phyloP scores from a whole-genome alignment of 495 filamentous ascomycete genomes.

The Bacidia gigantensis region DNA sequence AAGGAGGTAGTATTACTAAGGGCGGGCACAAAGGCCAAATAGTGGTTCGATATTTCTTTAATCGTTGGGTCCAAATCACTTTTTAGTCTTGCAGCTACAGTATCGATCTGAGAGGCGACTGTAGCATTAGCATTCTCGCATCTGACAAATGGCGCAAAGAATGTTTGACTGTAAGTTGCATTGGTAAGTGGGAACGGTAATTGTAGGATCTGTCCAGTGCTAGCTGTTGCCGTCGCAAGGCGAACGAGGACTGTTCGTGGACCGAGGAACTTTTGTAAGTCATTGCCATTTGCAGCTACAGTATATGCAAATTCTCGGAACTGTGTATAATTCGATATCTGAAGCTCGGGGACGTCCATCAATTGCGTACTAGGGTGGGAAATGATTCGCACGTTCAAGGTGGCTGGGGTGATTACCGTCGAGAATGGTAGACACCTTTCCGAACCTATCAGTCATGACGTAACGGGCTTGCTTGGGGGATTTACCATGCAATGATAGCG shows the following conservation, averaged over 20 bases:
- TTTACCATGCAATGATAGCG: not conserved
- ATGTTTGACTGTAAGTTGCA: slow-evolving; percentile 10
- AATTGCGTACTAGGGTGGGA: not conserved
- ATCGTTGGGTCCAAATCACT: not conserved
- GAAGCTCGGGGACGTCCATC: not conserved
- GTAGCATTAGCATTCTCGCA: slow-evolving; percentile 9
- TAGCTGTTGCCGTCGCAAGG: slow-evolving; percentile 12
- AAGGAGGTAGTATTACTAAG: not conserved
- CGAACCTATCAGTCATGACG: not conserved
- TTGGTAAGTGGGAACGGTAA: slow-evolving; percentile 11
- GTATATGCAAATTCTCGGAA: not conserved
- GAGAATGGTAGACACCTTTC: slow-evolving; percentile 14
- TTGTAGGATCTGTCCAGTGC: slow-evolving; percentile 12
- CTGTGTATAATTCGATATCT: slow-evolving; percentile 4
- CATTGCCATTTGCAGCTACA: not conserved
- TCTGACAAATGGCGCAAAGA: slow-evolving; percentile 13
- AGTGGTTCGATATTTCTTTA: not conserved
- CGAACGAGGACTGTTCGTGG: slow-evolving; percentile 15
- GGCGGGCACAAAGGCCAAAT: slow-evolving; percentile 3
- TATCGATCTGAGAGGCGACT: not conserved
- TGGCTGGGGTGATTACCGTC: slow-evolving; percentile 14
- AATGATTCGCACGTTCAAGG: slow-evolving; percentile 7
- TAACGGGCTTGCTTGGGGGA: too few relatives aligned
- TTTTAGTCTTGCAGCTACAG: not conserved
- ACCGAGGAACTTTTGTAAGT: slow-evolving; percentile 7